Evolutionary conservation across 257 asterid species (phyloP).

Genomic region (Solanum megistacrolobum): DNA sequence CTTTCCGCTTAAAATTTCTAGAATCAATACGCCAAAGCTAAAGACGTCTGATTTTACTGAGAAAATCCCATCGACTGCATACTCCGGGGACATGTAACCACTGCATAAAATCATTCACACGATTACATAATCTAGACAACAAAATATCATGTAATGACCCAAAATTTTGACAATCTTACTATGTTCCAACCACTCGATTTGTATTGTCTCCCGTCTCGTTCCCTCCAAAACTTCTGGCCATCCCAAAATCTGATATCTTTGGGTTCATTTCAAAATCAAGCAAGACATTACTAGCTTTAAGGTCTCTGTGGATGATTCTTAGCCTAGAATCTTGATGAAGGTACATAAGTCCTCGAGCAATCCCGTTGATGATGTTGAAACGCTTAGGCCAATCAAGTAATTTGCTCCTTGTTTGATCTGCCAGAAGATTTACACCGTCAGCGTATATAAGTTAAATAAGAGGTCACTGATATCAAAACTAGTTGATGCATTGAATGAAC

Average conservation of each 20-base stretch:
- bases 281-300: slow-evolving; percentile 25
- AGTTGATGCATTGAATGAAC: neutral
- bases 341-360: slow-evolving; percentile 30
- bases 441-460: neutral
- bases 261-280: slow-evolving; percentile 26
- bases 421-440: neutral
- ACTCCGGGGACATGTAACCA: slow-evolving; percentile 33
- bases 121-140: neutral
- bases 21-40: slow-evolving; percentile 23
- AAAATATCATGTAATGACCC: neutral
- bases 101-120: slow-evolving; percentile 3
- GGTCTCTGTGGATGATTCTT: slow-evolving; percentile 22
- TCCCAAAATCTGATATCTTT: slow-evolving; percentile 28
- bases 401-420: slow-evolving; percentile 12
- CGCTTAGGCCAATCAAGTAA: slow-evolving; percentile 23
- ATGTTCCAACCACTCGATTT: slow-evolving; percentile 24
- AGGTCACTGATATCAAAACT: neutral
- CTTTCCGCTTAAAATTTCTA: slow-evolving; percentile 20
- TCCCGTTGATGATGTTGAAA: slow-evolving; percentile 22
- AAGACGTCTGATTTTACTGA: slow-evolving; percentile 27
- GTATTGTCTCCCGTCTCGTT: slow-evolving; percentile 28
- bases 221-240: slow-evolving; percentile 25
- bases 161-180: neutral
- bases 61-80: slow-evolving; percentile 22
- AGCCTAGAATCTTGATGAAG: slow-evolving; percentile 31